These are phyloP conservation scores for Dactylorhiza incarnata DNA, from an alignment of 106 monocot genomes.

Conservation along the genomic window DNA sequence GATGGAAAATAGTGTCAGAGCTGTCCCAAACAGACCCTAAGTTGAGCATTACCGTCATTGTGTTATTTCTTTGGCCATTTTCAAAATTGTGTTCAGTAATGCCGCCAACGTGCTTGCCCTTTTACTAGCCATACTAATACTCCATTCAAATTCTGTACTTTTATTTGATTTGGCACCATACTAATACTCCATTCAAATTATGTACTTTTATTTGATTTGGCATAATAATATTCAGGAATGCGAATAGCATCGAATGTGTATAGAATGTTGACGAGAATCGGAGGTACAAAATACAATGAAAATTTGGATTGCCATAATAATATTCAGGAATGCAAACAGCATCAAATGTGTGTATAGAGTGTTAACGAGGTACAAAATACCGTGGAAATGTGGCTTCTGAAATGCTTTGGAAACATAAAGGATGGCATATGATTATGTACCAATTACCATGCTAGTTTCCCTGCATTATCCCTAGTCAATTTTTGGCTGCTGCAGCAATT, in stretches of 20 bases:
- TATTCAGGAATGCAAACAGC: not conserved
- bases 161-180: not conserved
- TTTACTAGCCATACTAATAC: no score
- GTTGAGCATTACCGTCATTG: no score
- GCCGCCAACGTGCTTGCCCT: no score
- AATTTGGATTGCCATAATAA: not conserved
- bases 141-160: no score
- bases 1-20: no score
- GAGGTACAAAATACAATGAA: not conserved
- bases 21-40: no score
- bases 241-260: not conserved
- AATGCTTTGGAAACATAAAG: not conserved
- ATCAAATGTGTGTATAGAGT: not conserved
- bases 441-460: not conserved
- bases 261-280: not conserved
- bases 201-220: not conserved
- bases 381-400: not conserved
- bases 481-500: conserved; percentile 53
- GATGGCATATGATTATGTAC: not conserved
- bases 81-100: no score
- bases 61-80: no score
- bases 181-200: not conserved
- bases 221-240: not conserved
- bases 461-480: not conserved
- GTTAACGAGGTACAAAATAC: not conserved